Base-by-base conservation (phyloP, 768 basidiomycete species). In the Rickenella mellea region DNA sequence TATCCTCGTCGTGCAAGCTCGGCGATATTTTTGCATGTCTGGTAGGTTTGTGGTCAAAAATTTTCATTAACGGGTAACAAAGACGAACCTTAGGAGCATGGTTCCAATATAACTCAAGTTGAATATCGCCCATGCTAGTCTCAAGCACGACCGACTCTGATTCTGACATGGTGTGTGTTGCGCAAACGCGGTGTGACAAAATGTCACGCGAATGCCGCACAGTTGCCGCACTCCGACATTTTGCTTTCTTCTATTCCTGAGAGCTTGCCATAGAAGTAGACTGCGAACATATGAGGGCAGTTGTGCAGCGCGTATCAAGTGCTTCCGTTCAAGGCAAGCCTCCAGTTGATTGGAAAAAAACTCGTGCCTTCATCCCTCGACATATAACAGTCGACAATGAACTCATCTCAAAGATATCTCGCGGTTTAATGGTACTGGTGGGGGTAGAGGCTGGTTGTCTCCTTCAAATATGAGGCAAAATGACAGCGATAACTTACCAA, bases 21-120 rank as follows among this genome's bases (percentile, higher is more conserved):
- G 46, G 79, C 74, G 62, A 98, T 97, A 70, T 98, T 99, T 61
- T 85, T 79, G 68, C 92, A 96, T 10, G 93, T 93, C 87, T 96
- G 45, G 19, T 48, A 41, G 41, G 28, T 44, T 48, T 45, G 20
- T 26, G 39, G 48, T 47, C 40, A 49, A 44, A 29, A 33, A 36
- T 25, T 21, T 26, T 42, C 27, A 40, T 24, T 39, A 33, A 27
- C 15, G n/a, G 6, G 19, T 12, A 19, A 33, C 19, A 32, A 12
- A 33, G 26, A 51, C 63, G 42, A 44, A 73, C 73, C 63, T 69
- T 74, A 58, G 91, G 93, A 1, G 92, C 88, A 60, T 96, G 91
- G 28, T 87, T 66, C 79, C 83, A 90, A 65, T 97, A 97, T 19
- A 98, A 71, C 62, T 98, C 93, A 2, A 97, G 68, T 49, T 85